phyloP scores from a whole-genome alignment of 2,329 filamentous ascomycete species.

The Sporothrix phasma region DNA sequence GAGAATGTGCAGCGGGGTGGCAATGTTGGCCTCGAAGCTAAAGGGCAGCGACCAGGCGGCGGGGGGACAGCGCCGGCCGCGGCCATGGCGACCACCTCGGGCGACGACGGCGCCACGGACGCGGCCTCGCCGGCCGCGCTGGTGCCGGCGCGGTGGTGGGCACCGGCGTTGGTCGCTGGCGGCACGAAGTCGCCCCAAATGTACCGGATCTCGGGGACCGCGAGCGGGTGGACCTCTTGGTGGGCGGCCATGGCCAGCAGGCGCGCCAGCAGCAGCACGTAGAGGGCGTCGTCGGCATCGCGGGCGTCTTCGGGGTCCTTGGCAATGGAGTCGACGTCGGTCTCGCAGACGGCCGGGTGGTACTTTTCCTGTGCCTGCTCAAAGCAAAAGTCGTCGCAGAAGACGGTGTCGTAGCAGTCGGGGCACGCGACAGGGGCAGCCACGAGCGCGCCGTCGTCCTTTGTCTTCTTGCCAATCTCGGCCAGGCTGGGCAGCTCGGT shows the following conservation, averaged over 20 bases:
- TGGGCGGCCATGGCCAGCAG: slow-evolving; percentile 54
- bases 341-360: slow-evolving; percentile 56
- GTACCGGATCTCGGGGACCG: slow-evolving; percentile 55
- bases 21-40: slow-evolving; percentile 65
- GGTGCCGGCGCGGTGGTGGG: slow-evolving; percentile 35
- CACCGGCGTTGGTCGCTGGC: slow-evolving; percentile 43
- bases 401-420: slow-evolving; percentile 56
- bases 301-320: slow-evolving; percentile 52
- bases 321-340: slow-evolving; percentile 54
- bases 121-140: slow-evolving; percentile 32
- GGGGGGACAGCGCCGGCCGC: slow-evolving; percentile 41
- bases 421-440: slow-evolving; percentile 44
- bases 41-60: slow-evolving; percentile 62
- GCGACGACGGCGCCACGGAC: not conserved
- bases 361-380: slow-evolving; percentile 49
- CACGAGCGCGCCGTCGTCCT: slow-evolving; percentile 18
- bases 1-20: slow-evolving; percentile 64
- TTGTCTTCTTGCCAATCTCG: slow-evolving; percentile 24
- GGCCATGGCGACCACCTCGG: not conserved
- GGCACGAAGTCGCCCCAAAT: slow-evolving; percentile 60
- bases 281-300: slow-evolving; percentile 51
- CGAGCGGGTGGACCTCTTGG: slow-evolving; percentile 51
- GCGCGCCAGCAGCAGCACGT: slow-evolving; percentile 52
- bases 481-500: slow-evolving; percentile 55
- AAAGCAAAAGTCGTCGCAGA: slow-evolving; percentile 52